Evolutionary conservation across 305 asterid species (phyloP), one percentile per base, ranked within the genome.

Genomic region (Stenogyne calaminthoides): DNA sequence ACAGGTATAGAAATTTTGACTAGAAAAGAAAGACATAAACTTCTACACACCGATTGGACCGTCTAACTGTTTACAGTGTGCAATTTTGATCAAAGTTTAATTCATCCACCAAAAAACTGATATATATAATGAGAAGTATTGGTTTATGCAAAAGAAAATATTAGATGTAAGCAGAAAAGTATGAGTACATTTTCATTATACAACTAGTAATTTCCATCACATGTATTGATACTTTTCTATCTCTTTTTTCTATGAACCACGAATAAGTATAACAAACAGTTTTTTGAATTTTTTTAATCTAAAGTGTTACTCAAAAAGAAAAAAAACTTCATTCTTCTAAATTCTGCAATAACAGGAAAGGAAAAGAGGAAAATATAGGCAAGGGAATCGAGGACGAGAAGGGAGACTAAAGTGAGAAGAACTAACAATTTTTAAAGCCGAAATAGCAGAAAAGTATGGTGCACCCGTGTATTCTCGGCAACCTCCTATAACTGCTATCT

Each of bases 381-480:
- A 5, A 29, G 52, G 40, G 65, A 40, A 27, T 2, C 29, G 70
- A 65, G n/a, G 73, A 56, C 14, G 58, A 49, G 9, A 5, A 68
- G 16, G 69, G 61, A 71, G 68, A 60, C 9, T 6, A 60, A 67
- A 69, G 59, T 15, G 63, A 72, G 71, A 62, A 80, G 77, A 71
- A 86, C 97, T 86, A 66, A 94, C 99, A 67, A 94, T 88, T 81
- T 88, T 94, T 69, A 94, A 81, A 71, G 99, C 99, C 62, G 99
- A 94, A 78, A 94, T 88, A 52, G 99, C 99, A 67, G 99, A 78
- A 60, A 90, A 94, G 80, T 91, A 94, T 40, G 99, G 99, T 69
- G 99, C 99, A 73, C 99, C 99, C 58, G 99, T 94, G 88, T 94
- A 92, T 76, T 94, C 98, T 0, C 99, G 95, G 78, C 99, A 94